A percentile compares a stretch with the other conserved stretches of the same genome.
Conservation (phyloP, 441 rosid genomes). For the Pelargonium cotyledonis region DNA sequence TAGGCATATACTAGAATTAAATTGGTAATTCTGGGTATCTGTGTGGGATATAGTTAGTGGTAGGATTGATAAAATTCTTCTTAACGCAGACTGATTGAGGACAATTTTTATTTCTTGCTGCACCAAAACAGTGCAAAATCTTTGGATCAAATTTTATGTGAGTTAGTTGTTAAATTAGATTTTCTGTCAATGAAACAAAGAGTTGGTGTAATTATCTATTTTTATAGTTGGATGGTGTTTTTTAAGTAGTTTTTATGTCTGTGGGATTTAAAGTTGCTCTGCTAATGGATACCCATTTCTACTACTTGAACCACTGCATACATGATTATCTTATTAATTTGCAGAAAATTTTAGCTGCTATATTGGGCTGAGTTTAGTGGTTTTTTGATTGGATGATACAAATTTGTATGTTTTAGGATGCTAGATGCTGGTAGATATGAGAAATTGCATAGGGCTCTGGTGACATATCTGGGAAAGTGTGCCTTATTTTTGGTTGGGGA, state of each 20-base stretch:
- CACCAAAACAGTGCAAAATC: neutral
- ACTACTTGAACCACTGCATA: neutral
- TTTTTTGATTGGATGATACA: conserved; percentile 8
- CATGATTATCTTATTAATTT: neutral
- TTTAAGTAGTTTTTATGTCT: neutral
- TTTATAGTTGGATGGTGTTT: neutral
- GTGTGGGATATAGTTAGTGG: neutral
- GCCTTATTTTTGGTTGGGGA: conserved; percentile 47
- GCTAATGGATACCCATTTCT: neutral
- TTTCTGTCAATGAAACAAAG: neutral
- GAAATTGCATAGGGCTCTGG: conserved; percentile 51
- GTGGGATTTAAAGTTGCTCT: neutral
- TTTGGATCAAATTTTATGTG: neutral
- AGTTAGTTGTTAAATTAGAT: neutral
- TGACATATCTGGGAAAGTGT: conserved; percentile 48
- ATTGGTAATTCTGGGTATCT: neutral
- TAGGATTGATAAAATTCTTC: neutral
- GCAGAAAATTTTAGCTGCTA: neutral
- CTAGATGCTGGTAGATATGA: conserved; percentile 55
- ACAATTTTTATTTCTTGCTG: neutral
- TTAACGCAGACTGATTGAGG: neutral
- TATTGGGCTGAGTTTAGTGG: neutral
- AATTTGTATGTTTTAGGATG: conserved; percentile 32
- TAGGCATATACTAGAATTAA: neutral
- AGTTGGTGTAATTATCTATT: neutral